Base-by-base conservation (phyloP, 1,139 yeast genomes). In the Yamadazyma triangularis region DNA sequence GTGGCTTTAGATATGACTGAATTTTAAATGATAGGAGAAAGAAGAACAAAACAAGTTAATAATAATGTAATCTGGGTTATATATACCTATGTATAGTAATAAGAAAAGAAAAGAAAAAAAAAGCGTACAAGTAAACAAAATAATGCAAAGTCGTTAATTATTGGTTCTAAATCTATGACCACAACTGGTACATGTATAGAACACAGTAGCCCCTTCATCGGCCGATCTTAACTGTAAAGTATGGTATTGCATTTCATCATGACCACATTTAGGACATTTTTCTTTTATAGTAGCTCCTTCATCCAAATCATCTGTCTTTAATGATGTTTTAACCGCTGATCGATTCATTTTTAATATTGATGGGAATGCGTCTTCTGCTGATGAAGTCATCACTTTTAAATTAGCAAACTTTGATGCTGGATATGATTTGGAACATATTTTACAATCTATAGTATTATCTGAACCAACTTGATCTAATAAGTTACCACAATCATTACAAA, bases 1-100 rank as follows among this genome's bases (percentile, higher is more conserved):
- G 97, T 93, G 33, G 98, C 98, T 13, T 72, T 91, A 52, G 99
- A 91, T 58, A 91, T 91, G 97, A 89, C 87, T 61, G 96, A 91
- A 58, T 88, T 86, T 51, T 96, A 88, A 66, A 84, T n/a, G n/a
- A n/a, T n/a, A n/a, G n/a, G n/a, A n/a, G n/a, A n/a, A n/a, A n/a
- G n/a, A n/a, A n/a, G n/a, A n/a, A n/a, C n/a, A n/a, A 82, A 64
- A 83, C 94, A 14, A 11, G 22, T 13, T n/a, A n/a, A 16, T 20
- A 19, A 16, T 19, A 26, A 26, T 26, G 13, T 26, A 26, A n/a
- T n/a, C n/a, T n/a, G n/a, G n/a, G n/a, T n/a, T n/a, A n/a, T n/a
- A n/a, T n/a, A n/a, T n/a, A n/a, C n/a, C n/a, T n/a, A n/a, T n/a
- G n/a, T n/a, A n/a, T n/a, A n/a, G n/a, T n/a, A n/a, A n/a, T n/a